Conservation (phyloP, 768 basidiomycete genomes). For the Leccinum longicurvipes region DNA sequence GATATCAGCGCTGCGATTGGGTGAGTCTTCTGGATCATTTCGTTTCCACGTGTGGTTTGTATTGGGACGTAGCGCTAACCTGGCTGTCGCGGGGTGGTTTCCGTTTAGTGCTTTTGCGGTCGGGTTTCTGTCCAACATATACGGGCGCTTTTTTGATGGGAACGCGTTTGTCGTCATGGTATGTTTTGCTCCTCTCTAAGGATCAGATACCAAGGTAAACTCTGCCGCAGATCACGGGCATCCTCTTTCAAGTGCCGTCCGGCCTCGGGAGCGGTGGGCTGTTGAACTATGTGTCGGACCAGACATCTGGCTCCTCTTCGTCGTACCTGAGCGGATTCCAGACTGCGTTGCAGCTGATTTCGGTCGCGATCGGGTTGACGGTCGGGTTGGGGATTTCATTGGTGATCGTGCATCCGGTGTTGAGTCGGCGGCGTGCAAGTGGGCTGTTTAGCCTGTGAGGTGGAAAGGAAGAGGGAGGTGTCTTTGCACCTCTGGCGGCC, state of each 20-base stretch:
- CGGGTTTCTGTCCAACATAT: conserved; percentile 74
- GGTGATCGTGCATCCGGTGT: conserved; percentile 62
- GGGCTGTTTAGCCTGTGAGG: conserved; percentile 62
- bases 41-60: not conserved
- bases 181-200: conserved; percentile 11
- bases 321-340: conserved; percentile 70
- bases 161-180: conserved; percentile 84
- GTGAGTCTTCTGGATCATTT: conserved; percentile 27
- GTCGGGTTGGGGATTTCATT: conserved; percentile 75
- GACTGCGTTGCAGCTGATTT: conserved; percentile 72
- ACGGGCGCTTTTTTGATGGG: conserved; percentile 68
- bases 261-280: conserved; percentile 80
- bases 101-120: conserved; percentile 66
- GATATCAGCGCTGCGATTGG: conserved; percentile 81
- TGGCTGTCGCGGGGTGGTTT: not conserved
- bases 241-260: conserved; percentile 82
- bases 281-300: conserved; percentile 61
- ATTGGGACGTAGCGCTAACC: not conserved
- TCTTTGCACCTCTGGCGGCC: not conserved
- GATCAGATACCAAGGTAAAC: not conserved
- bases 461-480: not conserved
- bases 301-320: conserved; percentile 47
- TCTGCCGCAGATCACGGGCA: conserved; percentile 56
- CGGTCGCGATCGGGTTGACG: conserved; percentile 75
- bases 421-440: conserved; percentile 52